Base-by-base conservation (phyloP, 2,329 filamentous ascomycete species). In the Tetracladium maxilliforme region DNA sequence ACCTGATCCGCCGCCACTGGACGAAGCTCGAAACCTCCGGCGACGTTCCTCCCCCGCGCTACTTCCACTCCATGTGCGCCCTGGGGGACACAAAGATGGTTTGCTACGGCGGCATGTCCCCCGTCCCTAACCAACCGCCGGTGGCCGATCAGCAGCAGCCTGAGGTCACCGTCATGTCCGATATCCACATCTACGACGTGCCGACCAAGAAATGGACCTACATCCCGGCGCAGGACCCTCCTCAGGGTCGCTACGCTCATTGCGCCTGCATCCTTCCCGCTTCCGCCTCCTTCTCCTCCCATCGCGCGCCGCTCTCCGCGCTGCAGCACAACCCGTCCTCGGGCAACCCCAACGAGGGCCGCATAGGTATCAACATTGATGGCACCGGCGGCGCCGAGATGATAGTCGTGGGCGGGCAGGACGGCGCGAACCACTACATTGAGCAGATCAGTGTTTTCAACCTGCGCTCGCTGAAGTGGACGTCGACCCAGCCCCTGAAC, bases 381-480 rank as follows among this genome's bases (percentile, higher is more conserved):
- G 87, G 90, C 1, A 71, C 72, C 12, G 90, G 90, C 10, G 90
- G 90, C 16, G 83, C 90, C 3, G 87, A 98, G 48, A 94, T 98
- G 87, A 70, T 98, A 6, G 77, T 98, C 10, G 86, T 95, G 6
- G 90, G 90, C 31, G 90, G 90, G 0, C 90, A 98, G 49, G 90
- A 98, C 44, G 90, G 81, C 27, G 77, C 78, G n/a, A 98, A 98
- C 48, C 86, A 93, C 48, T 98, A 98, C 45, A 98, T 98, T 37
- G 87, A 98, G 50, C 84, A 98, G 51, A 92, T 98, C 35, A 95
- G 84, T 45, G 83, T 98, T 4, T 98, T 98, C 60, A 98, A 98
- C 42, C 60, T 98, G 14, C 71, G 90, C 24, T 94, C 83, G 46
- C 56, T 95, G 31, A 92, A 90, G 52, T 98, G 90, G 90, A 93